Percentiles rank a stretch among this genome's conserved stretches.
phyloP scores from a whole-genome alignment of 345 rosid species.

The Aquilaria sinensis region DNA sequence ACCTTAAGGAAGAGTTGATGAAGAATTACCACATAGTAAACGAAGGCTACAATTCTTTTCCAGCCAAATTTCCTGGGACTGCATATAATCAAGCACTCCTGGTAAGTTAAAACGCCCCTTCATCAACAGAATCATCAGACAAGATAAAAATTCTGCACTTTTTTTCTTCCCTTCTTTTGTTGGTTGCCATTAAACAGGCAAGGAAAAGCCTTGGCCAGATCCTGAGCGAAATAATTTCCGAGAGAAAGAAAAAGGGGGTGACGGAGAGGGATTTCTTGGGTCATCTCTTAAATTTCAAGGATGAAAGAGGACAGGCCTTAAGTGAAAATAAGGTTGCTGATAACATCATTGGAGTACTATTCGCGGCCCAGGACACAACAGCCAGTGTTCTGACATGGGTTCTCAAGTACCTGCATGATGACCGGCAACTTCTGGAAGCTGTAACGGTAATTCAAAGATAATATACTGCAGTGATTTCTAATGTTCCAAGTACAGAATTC shows the following conservation, averaged over 20 bases:
- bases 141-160: neutral
- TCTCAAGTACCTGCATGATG: constrained; percentile 64
- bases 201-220: constrained; percentile 50
- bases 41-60: constrained; percentile 85
- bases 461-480: neutral
- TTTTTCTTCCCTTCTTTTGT: neutral
- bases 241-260: constrained; percentile 51
- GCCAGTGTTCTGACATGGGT: constrained; percentile 86
- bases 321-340: constrained; percentile 58
- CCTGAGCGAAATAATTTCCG: constrained; percentile 50
- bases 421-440: constrained; percentile 53
- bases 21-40: constrained; percentile 58
- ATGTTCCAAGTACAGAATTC: neutral
- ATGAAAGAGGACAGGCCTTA: constrained; percentile 33
- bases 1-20: constrained; percentile 42
- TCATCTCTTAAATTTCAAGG: constrained; percentile 43
- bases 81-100: constrained; percentile 55
- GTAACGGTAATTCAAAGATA: constrained; percentile 44
- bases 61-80: constrained; percentile 64
- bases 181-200: constrained; percentile 36
- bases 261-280: constrained; percentile 46
- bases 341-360: constrained; percentile 77
- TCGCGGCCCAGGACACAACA: constrained; percentile 92
- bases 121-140: neutral
- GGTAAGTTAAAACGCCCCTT: constrained; percentile 28